Base-by-base conservation (phyloP, 192 early-diverging fungal species). In the Mortierella claussenii region DNA sequence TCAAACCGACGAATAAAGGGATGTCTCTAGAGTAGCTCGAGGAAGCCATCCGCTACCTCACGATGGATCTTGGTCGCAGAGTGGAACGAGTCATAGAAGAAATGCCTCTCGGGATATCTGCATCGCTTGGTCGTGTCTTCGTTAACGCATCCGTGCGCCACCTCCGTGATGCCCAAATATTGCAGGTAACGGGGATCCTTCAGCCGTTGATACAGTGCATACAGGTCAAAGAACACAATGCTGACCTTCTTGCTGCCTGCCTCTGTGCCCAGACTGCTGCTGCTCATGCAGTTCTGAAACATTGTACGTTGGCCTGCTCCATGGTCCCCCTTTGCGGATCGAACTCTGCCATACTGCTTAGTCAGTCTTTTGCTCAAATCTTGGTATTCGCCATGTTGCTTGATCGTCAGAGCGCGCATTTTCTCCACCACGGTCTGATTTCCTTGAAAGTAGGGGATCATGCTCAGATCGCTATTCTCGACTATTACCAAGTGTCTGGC, bases 161-260 rank as follows among this genome's bases (percentile, higher is more conserved):
- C 59, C 40, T 76, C 64, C 2, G 42, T 50, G 52, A 76, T 66
- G 3, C 58, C 64, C 51, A 76, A 15, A 7, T 44, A 52, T 20
- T 50, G 18, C 27, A 76, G 51, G 3, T 34, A 21, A 4, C 18
- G 48, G 10, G 58, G 58, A 10, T 27, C 5, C 1, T 49, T 20
- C 18, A 76, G 26, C 3, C 45, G 33, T 17, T 42, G 7, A 27
- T 50, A 33, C 11, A 60, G 30, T 1, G 27, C 46, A 31, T 40
- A 56, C 17, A 76, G 32, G n/a, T 76, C 73, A 47, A 76, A 62
- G 54, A 67, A 76, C 8, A 45, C 64, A 33, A 76, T 51, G 30
- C 36, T 62, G 11, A 51, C 59, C 37, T 59, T 64, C 20, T 5
- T 24, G 30, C 12, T 21, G 7, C n/a, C n/a, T n/a, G n/a, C n/a